Conservation (phyloP, 2,329 filamentous ascomycete genomes). For the Fusarium sp. region DNA sequence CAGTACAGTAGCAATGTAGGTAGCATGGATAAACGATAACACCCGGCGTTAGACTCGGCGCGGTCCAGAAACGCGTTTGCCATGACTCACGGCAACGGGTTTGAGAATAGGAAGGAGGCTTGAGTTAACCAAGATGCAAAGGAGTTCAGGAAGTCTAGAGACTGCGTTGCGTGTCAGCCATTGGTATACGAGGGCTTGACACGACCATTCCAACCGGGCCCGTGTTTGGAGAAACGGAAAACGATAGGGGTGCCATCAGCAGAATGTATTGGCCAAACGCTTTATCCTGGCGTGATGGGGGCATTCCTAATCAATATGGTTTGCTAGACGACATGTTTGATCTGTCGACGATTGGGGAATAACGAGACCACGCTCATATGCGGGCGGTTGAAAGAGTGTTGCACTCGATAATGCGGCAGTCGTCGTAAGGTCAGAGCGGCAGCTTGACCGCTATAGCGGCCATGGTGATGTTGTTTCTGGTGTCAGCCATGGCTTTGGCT, state of each 20-base stretch:
- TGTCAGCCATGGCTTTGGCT: slow-evolving; percentile 12
- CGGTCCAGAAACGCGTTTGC: slow-evolving; percentile 9
- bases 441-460: slow-evolving; percentile 7
- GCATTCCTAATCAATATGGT: not conserved
- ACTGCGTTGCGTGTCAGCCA: not conserved
- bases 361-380: slow-evolving; percentile 12
- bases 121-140: not conserved
- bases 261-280: not conserved
- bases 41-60: slow-evolving; percentile 26
- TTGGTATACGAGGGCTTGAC: slow-evolving; percentile 15
- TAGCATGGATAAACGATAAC: slow-evolving; percentile 24
- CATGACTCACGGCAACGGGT: slow-evolving; percentile 16
- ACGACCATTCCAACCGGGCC: slow-evolving; percentile 1
- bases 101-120: slow-evolving; percentile 7
- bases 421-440: not conserved
- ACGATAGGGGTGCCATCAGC: not conserved
- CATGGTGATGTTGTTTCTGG: slow-evolving; percentile 7
- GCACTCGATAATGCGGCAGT: not conserved
- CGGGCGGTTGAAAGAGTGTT: not conserved
- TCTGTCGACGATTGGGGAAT: not conserved
- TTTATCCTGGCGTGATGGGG: slow-evolving; percentile 1
- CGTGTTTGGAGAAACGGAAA: not conserved
- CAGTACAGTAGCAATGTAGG: not conserved
- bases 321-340: slow-evolving; percentile 8
- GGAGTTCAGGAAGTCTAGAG: not conserved